These are phyloP conservation scores for Xenoacremonium recifei DNA, from an alignment of 2,329 filamentous ascomycete genomes.

Conservation along the genomic window DNA sequence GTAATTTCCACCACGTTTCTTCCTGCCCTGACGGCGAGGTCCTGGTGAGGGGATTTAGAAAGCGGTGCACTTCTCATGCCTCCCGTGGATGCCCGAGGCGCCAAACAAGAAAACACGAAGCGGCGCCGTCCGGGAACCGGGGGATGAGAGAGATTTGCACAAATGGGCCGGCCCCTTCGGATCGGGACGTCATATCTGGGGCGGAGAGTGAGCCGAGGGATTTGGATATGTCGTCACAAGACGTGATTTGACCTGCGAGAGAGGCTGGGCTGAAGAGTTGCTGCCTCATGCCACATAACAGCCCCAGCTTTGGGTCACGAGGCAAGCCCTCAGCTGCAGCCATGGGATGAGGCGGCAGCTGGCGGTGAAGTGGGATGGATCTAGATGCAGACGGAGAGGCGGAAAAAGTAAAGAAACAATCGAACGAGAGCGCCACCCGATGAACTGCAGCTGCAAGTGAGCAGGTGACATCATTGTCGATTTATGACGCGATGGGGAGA, in stretches of 20 bases:
- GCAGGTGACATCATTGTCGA: constrained; percentile 16
- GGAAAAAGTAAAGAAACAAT: constrained; percentile 7
- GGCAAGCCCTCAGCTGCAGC: not conserved
- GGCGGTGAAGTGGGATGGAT: too few species aligned
- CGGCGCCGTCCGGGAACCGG: too few species aligned
- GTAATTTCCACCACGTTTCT: too few species aligned
- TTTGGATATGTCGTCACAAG: too few species aligned
- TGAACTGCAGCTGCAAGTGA: constrained; percentile 1
- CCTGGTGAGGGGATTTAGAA: not conserved
- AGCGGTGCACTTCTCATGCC: not conserved
- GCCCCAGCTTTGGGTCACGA: not conserved
- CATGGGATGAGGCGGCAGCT: not conserved
- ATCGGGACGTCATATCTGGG: too few species aligned
- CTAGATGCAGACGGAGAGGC: too few species aligned
- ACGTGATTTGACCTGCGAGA: too few species aligned
- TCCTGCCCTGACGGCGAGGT: too few species aligned
- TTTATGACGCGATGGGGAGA: constrained; percentile 15
- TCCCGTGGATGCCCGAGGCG: not conserved
- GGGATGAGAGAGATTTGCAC: too few species aligned
- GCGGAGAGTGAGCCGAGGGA: not conserved
- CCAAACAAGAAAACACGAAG: not conserved
- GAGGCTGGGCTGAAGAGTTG: too few species aligned
- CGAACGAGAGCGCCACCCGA: constrained; percentile 3
- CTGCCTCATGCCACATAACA: too few species aligned
- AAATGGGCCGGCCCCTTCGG: too few species aligned